A percentile compares a stretch with the other conserved stretches of the same genome.
Conservation (phyloP, 2,329 filamentous ascomycete species). For the Chaetomium olivaceum region DNA sequence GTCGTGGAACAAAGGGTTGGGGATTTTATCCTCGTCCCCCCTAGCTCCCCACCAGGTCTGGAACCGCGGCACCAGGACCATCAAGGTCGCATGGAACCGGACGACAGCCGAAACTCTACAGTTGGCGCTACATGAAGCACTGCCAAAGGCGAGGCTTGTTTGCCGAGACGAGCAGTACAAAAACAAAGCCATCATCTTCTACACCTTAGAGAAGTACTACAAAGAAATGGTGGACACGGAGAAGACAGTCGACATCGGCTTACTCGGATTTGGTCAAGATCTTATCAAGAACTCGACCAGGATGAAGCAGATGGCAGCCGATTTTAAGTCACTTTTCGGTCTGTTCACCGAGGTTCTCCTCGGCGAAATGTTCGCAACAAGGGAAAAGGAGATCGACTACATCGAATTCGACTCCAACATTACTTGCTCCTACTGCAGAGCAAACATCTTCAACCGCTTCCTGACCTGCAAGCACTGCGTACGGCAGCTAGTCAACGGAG, state of each 20-base stretch:
- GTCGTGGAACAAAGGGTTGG: conserved; percentile 87
- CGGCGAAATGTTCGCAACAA: conserved; percentile 79
- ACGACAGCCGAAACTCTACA: conserved; percentile 90
- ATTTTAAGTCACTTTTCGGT: conserved; percentile 78
- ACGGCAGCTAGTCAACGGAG: conserved; percentile 62
- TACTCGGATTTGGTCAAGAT: conserved; percentile 51
- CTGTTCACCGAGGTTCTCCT: conserved; percentile 78
- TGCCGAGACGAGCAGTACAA: conserved; percentile 99
- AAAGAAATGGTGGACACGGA: conserved; percentile 58
- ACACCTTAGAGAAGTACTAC: conserved; percentile 77
- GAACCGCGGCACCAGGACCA: conserved; percentile 93
- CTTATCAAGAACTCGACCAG: conserved; percentile 43
- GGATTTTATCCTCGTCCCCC: conserved; percentile 91
- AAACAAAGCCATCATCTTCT: conserved; percentile 94
- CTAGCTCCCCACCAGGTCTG: conserved; percentile 96
- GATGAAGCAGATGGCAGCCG: conserved; percentile 70
- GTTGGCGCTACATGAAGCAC: conserved; percentile 79
- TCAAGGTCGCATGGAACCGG: conserved; percentile 98
- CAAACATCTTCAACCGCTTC: conserved; percentile 97
- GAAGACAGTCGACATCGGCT: conserved; percentile 48
- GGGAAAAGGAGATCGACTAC: conserved; percentile 71
- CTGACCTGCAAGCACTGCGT: conserved; percentile 87
- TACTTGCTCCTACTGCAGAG: conserved; percentile 92
- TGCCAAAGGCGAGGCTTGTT: conserved; percentile 85
- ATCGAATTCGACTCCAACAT: conserved; percentile 86